Evolutionary conservation across 495 filamentous ascomycete species (phyloP).

Genomic region (Neurospora sp.): DNA sequence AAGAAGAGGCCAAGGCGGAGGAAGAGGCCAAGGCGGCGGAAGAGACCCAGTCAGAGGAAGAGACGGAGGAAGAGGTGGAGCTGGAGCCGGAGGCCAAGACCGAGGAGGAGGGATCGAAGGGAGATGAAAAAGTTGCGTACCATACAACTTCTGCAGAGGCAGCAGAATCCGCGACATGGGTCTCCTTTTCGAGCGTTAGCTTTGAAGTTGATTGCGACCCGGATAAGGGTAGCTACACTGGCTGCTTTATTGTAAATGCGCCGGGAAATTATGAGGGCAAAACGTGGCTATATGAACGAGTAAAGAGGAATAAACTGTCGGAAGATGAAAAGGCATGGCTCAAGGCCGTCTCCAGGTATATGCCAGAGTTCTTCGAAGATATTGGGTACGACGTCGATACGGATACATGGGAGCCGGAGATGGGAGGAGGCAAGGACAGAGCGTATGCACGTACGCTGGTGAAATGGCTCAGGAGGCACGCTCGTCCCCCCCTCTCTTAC

Average conservation of each 20-base stretch:
- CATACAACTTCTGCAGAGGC: neutral
- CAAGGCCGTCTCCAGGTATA: neutral
- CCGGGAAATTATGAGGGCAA: neutral
- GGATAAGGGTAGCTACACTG: neutral
- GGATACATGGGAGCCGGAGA: neutral
- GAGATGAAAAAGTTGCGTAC: neutral
- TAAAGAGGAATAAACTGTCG: neutral
- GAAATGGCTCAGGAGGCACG: neutral
- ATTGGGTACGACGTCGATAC: neutral
- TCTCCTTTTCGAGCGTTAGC: neutral
- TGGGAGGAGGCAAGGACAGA: neutral
- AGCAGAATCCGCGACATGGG: neutral
- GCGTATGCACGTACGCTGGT: neutral
- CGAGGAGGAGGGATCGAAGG: neutral
- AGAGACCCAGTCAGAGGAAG: neutral
- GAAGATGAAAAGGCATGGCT: neutral
- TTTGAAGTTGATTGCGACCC: neutral
- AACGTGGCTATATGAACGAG: neutral
- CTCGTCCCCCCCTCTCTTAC: neutral
- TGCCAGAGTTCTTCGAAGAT: too few relatives aligned
- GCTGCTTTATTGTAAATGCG: rapidly evolving
- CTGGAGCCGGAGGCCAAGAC: neutral
- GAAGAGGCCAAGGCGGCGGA: neutral
- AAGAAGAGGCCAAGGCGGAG: too few relatives aligned
- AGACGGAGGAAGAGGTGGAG: too few relatives aligned